Base-by-base conservation (phyloP, 208 protist species). In the Leishmania aethiopica region DNA sequence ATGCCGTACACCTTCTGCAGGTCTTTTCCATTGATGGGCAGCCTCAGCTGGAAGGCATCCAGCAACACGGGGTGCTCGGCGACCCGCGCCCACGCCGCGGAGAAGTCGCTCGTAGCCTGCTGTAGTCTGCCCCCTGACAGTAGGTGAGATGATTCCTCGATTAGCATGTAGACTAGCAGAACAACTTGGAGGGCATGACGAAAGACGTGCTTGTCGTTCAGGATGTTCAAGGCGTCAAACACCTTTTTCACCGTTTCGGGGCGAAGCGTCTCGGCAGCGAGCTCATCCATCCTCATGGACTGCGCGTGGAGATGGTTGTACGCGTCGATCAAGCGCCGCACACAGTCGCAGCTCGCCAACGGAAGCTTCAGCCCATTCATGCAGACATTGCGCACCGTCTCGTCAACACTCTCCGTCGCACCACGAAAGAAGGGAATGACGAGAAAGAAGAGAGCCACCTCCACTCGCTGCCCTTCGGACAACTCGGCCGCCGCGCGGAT, bases 361-460 rank as follows among this genome's bases (percentile, higher is more conserved):
- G 94, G 88, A 37, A 97, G 83, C 84, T 96, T 97, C n/a, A 97
- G 86, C 15, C 93, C 89, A 77, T 95, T 91, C 25, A 97, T 67
- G 79, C 90, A 94, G 3, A 97, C 73, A 22, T 89, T 90, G 47
- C 90, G 91, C 53, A 96, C 79, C 37, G 86, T 87, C 28, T 89
- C 81, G 53, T 89, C 86, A 3, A 93, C 55, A 42, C 90, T 79
- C 6, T 82, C 82, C 0, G 78, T 69, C 42, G 81, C n/a, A 13
- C 73, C 81, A 53, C 85, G 78, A 32, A 92, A 89, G 79, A 95
- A 94, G 10, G 91, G 90, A 22, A 96, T 71, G 17, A 88, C 76
- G 0, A 94, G 75, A 45, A 82, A 72, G 82, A 96, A 93, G 19
- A 91, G 72, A 32, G 77, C 78, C 55, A 62, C 76, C 42, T 82